A percentile compares a stretch with the other conserved stretches of the same genome.
phyloP scores from a whole-genome alignment of 371 early-diverging fungal species.

The Mucor lusitanicus region DNA sequence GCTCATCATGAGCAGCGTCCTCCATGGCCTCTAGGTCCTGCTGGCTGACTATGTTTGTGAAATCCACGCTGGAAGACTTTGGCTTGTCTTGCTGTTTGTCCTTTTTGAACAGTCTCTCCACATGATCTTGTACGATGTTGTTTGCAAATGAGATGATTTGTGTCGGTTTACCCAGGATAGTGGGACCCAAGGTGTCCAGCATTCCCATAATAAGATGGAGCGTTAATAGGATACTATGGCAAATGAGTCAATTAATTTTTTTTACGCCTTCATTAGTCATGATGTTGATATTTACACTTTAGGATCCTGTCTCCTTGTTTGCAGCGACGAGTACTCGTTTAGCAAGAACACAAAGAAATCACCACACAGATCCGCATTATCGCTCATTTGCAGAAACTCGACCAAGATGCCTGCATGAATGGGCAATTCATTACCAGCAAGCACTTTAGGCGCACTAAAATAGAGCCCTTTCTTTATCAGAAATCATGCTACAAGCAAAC shows the following conservation, averaged over 20 bases:
- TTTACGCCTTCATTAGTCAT: background rate
- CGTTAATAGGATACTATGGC: constrained; percentile 56
- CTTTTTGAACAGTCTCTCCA: constrained; percentile 26
- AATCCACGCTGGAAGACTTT: constrained; percentile 22
- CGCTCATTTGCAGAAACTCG: constrained; percentile 56
- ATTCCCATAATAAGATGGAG: constrained; percentile 65
- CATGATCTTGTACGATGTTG: constrained; percentile 58
- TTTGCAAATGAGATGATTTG: constrained; percentile 81
- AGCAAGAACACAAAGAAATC: constrained; percentile 77
- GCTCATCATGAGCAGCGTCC: constrained; percentile 59
- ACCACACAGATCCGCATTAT: constrained; percentile 63
- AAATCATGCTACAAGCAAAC: background rate
- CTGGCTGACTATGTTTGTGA: constrained; percentile 35
- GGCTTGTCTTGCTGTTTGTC: constrained; percentile 1
- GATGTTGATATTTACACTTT: constrained; percentile 35
- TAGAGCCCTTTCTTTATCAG: background rate
- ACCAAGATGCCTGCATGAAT: constrained; percentile 61
- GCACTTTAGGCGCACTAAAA: constrained; percentile 17
- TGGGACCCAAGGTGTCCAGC: constrained; percentile 73
- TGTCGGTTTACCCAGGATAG: constrained; percentile 72
- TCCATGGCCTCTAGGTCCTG: constrained; percentile 36
- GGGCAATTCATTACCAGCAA: constrained; percentile 54
- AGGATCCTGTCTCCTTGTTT: constrained; percentile 35
- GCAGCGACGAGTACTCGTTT: constrained; percentile 67
- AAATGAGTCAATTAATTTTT: background rate